Conservation (phyloP, 2,329 filamentous ascomycete species). For the Graphiopsis chlorocephala region DNA sequence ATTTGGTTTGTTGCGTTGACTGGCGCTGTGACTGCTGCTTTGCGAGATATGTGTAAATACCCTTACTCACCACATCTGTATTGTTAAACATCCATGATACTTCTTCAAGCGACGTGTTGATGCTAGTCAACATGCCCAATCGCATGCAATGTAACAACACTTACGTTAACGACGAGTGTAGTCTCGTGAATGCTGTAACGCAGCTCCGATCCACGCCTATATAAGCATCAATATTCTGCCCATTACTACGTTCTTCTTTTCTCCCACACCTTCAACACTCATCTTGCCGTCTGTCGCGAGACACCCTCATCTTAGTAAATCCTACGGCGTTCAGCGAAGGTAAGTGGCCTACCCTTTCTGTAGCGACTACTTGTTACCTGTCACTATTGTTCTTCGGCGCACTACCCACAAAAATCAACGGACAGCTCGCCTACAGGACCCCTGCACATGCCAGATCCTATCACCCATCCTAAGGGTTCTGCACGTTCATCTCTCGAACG, state of each 20-base stretch:
- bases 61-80: constrained; percentile 9
- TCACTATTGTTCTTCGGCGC: too few relatives aligned
- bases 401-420: too few relatives aligned
- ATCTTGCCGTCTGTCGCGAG: too few relatives aligned
- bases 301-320: too few relatives aligned
- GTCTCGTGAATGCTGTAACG: neutral
- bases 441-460: too few relatives aligned
- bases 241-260: neutral
- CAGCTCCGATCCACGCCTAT: neutral
- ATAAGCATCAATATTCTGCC: neutral
- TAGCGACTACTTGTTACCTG: too few relatives aligned
- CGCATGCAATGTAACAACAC: neutral
- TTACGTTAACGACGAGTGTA: neutral
- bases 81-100: neutral
- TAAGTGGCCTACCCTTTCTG: too few relatives aligned
- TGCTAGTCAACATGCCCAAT: neutral
- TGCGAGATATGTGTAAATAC: constrained; percentile 4
- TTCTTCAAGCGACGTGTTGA: neutral
- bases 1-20: neutral
- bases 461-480: neutral
- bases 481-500: neutral
- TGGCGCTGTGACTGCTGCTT: neutral
- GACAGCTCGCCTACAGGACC: too few relatives aligned
- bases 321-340: too few relatives aligned
- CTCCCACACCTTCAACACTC: neutral